A percentile compares a stretch with the other conserved stretches of the same genome.
Conservation (phyloP, 2,329 filamentous ascomycete species). For the Thielaviopsis euricoi region DNA sequence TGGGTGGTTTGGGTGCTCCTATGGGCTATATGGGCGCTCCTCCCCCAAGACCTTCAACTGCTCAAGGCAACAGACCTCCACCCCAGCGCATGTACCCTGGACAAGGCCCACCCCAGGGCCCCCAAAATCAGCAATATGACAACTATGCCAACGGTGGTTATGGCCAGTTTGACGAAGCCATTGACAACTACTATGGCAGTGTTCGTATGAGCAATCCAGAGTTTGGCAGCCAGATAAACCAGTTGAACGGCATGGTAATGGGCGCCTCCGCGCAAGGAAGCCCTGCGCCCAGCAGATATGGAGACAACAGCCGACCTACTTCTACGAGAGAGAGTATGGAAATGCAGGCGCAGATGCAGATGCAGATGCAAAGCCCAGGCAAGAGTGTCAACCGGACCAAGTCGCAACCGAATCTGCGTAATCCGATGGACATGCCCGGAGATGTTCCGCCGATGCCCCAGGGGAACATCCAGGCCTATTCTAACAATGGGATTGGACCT, state of each 20-base stretch:
- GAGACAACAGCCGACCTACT: background rate
- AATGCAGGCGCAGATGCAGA: background rate
- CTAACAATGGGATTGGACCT: background rate
- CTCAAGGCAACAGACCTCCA: conserved; percentile 33
- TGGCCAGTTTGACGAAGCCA: conserved; percentile 15
- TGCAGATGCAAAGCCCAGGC: conserved; percentile 19
- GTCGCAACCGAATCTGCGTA: conserved; percentile 50
- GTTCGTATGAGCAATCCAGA: conserved; percentile 17
- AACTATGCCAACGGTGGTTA: conserved; percentile 9
- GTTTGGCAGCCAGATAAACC: conserved; percentile 12
- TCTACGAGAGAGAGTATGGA: background rate
- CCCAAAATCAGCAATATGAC: conserved; percentile 11
- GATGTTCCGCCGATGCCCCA: conserved; percentile 38
- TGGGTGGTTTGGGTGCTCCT: background rate
- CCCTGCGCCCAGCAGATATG: conserved; percentile 12
- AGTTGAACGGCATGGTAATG: conserved; percentile 3
- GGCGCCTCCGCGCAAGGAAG: conserved; percentile 1
- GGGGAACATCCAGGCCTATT: conserved; percentile 5
- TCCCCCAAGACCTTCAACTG: conserved; percentile 29
- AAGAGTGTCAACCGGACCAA: conserved; percentile 43
- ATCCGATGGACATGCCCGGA: conserved; percentile 57
- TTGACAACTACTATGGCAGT: conserved; percentile 16
- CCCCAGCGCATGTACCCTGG: conserved; percentile 35
- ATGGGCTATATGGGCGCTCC: conserved; percentile 16
- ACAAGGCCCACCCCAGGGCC: conserved; percentile 22